Conservation (phyloP, 2,329 filamentous ascomycete genomes). For the Trichoderma atroviride region DNA sequence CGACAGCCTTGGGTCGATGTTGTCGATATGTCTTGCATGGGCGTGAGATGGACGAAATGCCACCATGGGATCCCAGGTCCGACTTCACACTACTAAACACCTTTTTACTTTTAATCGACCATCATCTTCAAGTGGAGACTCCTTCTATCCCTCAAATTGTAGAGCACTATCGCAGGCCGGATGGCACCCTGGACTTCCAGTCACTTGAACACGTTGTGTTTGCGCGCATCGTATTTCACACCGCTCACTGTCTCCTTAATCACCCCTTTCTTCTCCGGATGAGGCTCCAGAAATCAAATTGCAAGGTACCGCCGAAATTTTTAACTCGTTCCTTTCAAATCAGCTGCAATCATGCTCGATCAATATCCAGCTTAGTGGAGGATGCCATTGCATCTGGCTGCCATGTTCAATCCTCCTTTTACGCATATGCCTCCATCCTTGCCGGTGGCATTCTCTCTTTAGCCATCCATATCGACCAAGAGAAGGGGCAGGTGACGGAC, state of each 20-base stretch:
- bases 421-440: constrained; percentile 19
- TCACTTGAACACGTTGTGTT: constrained; percentile 23
- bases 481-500: constrained; percentile 19
- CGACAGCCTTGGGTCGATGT: constrained; percentile 16
- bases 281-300: constrained; percentile 14
- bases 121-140: constrained; percentile 21
- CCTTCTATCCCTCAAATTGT: constrained; percentile 14
- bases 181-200: constrained; percentile 18
- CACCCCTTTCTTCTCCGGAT: constrained; percentile 22
- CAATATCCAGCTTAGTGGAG: constrained; percentile 17
- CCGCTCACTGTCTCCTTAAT: constrained; percentile 17
- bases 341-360: constrained; percentile 11
- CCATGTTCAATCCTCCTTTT: constrained; percentile 20
- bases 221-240: constrained; percentile 19
- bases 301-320: constrained; percentile 19
- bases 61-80: constrained; percentile 21
- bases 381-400: constrained; percentile 22
- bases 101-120: constrained; percentile 16
- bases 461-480: constrained; percentile 22
- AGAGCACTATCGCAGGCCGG: constrained; percentile 12
- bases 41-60: constrained; percentile 21
- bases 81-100: constrained; percentile 22
- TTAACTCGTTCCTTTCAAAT: constrained; percentile 14
- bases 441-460: constrained; percentile 20
- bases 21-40: constrained; percentile 20